Evolutionary conservation across 2,329 filamentous ascomycete genomes (phyloP).

Genomic region (Aspergillus sp.): DNA sequence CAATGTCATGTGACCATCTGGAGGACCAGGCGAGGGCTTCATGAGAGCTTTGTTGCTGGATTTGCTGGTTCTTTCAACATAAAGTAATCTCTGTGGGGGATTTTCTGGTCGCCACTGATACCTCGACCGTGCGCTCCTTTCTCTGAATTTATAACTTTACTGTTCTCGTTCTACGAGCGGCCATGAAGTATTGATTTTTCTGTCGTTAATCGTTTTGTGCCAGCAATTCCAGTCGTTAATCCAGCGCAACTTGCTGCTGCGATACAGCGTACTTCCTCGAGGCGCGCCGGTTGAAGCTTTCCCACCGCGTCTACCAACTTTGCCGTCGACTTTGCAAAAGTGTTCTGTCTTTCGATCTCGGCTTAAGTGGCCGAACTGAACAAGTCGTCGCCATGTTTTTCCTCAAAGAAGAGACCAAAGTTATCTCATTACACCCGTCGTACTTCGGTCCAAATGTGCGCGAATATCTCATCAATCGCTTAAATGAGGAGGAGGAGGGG

Average conservation of each 20-base stretch:
- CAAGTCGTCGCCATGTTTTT: constrained; percentile 77
- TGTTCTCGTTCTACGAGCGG: constrained; percentile 5
- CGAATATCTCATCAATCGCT: constrained; percentile 82
- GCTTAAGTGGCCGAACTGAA: neutral
- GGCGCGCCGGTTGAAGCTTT: neutral
- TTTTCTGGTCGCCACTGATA: neutral
- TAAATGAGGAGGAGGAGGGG: constrained; percentile 91
- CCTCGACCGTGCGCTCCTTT: neutral
- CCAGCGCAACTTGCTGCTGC: neutral
- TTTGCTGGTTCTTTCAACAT: constrained; percentile 5
- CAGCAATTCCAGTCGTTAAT: constrained; percentile 4
- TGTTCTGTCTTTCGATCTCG: neutral
- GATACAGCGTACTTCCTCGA: neutral
- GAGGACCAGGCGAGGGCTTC: constrained; percentile 5
- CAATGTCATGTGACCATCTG: constrained; percentile 15
- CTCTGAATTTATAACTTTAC: neutral
- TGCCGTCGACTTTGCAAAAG: neutral
- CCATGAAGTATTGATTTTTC: constrained; percentile 12
- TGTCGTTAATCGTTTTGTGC: constrained; percentile 3
- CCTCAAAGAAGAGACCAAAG: constrained; percentile 92
- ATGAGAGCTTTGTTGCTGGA: constrained; percentile 7
- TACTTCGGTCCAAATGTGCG: constrained; percentile 95
- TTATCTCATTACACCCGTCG: constrained; percentile 91
- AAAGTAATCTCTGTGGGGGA: constrained; percentile 1
- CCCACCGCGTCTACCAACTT: neutral